Conservation (phyloP, 805 yeast species). For the Ogataea minuta region DNA sequence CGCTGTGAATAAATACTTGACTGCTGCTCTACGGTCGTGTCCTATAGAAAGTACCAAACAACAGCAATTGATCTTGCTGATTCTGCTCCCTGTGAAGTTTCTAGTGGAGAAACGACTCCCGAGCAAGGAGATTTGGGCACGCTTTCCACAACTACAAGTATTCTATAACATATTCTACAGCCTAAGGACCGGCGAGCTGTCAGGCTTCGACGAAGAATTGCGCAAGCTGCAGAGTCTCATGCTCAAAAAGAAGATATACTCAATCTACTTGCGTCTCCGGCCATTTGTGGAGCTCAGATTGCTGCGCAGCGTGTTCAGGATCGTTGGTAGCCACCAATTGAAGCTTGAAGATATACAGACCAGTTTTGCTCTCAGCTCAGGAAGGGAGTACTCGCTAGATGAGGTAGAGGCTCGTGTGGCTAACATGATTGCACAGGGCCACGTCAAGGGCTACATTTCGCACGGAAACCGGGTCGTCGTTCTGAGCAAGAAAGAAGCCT, state of each 20-base stretch:
- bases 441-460: constrained; percentile 77
- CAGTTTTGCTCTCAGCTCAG: constrained; percentile 17
- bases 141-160: constrained; percentile 42
- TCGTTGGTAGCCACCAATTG: constrained; percentile 28
- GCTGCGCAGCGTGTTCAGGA: constrained; percentile 40
- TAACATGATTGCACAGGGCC: constrained; percentile 55
- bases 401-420: constrained; percentile 71
- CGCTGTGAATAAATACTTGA: constrained; percentile 50
- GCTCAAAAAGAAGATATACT: constrained; percentile 57
- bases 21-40: constrained; percentile 45
- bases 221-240: constrained; percentile 46
- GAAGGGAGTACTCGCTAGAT: constrained; percentile 37
- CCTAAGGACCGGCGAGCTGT: constrained; percentile 53
- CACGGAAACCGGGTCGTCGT: constrained; percentile 74
- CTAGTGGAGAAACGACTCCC: constrained; percentile 50
- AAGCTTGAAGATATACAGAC: constrained; percentile 11
- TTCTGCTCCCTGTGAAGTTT: constrained; percentile 64
- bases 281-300: constrained; percentile 50
- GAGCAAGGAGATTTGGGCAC: constrained; percentile 35
- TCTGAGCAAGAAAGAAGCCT: constrained; percentile 69
- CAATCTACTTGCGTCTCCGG: constrained; percentile 53
- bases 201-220: constrained; percentile 46
- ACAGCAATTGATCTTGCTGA: constrained; percentile 48
- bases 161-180: constrained; percentile 51
- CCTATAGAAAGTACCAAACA: constrained; percentile 30